phyloP scores from a whole-genome alignment of 106 monocot genomes.

The Xerophyta viscosa region DNA sequence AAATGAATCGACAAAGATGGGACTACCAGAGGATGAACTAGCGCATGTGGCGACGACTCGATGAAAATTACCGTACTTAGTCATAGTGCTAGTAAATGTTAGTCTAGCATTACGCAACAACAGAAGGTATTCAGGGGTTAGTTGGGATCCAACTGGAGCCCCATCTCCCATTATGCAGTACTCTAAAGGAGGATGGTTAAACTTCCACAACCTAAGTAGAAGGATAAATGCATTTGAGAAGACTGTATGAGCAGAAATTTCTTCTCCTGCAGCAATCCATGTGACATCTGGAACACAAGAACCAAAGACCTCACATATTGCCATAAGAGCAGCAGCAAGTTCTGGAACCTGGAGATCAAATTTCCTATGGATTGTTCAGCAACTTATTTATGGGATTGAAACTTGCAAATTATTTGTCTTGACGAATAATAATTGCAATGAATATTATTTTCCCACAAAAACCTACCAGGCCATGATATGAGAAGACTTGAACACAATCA shows the following conservation, averaged over 20 bases:
- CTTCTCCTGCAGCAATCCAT: constrained; percentile 58
- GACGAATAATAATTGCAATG: not conserved
- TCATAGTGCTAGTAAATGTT: constrained; percentile 11
- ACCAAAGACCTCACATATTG: constrained; percentile 89
- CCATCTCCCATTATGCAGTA: constrained; percentile 88
- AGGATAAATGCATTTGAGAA: constrained; percentile 98
- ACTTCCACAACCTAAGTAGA: constrained; percentile 88
- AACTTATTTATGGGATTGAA: too few relatives aligned
- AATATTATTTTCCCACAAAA: not conserved
- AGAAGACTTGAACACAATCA: constrained; percentile 88
- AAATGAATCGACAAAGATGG: constrained; percentile 89
- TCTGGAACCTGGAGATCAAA: constrained; percentile 70
- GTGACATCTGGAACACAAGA: constrained; percentile 57
- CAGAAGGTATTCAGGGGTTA: constrained; percentile 88
- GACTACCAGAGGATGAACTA: constrained; percentile 20
- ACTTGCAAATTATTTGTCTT: too few relatives aligned
- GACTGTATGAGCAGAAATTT: constrained; percentile 61
- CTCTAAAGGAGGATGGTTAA: constrained; percentile 92
- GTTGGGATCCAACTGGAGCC: constrained; percentile 86
- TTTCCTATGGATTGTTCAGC: too few relatives aligned
- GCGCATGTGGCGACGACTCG: constrained; percentile 5
- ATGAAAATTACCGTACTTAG: constrained; percentile 14
- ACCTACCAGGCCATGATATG: constrained; percentile 92
- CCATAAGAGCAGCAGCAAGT: constrained; percentile 92
- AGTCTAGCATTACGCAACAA: constrained; percentile 61